These are phyloP conservation scores for Dendrobium nobile DNA, from an alignment of 106 monocot genomes.

Conservation along the genomic window DNA sequence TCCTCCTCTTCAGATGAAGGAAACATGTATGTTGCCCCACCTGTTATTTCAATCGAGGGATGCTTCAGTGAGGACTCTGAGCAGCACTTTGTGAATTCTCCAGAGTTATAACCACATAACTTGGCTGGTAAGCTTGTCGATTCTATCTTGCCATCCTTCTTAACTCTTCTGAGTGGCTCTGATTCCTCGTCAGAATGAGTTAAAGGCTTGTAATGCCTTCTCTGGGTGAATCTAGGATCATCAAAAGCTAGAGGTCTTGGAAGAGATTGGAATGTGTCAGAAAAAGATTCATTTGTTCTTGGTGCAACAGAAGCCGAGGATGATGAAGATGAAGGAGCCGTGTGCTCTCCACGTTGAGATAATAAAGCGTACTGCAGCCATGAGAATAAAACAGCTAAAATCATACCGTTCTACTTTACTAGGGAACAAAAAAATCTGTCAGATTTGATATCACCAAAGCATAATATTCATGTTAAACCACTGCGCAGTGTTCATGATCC, in stretches of 20 bases:
- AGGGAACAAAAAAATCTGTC: no score
- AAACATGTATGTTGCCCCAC: slow-evolving; percentile 21
- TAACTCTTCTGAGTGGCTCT: slow-evolving; percentile 23
- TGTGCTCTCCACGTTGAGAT: slow-evolving; percentile 30
- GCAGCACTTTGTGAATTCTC: slow-evolving; percentile 13
- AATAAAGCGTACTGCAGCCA: slow-evolving; percentile 33
- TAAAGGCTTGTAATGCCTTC: slow-evolving; percentile 32
- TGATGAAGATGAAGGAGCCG: slow-evolving; percentile 19
- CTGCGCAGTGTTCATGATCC: no score
- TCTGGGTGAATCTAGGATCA: slow-evolving; percentile 46
- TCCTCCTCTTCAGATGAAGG: slow-evolving; percentile 64
- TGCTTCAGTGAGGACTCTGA: slow-evolving; percentile 13
- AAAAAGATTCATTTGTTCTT: slow-evolving; percentile 22
- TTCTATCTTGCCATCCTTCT: slow-evolving; percentile 8
- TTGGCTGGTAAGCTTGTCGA: slow-evolving; percentile 11
- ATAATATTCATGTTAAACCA: no score
- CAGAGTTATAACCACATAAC: slow-evolving; percentile 14
- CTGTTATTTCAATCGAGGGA: slow-evolving; percentile 11
- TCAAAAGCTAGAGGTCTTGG: slow-evolving; percentile 66
- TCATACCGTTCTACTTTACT: background rate
- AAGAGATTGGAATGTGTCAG: slow-evolving; percentile 38
- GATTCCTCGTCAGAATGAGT: slow-evolving; percentile 31
- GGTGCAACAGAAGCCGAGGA: slow-evolving; percentile 4
- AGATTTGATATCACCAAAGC: no score
- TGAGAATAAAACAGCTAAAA: background rate